Conservation (phyloP, 495 filamentous ascomycete genomes). For the Penicillium verhagenii region DNA sequence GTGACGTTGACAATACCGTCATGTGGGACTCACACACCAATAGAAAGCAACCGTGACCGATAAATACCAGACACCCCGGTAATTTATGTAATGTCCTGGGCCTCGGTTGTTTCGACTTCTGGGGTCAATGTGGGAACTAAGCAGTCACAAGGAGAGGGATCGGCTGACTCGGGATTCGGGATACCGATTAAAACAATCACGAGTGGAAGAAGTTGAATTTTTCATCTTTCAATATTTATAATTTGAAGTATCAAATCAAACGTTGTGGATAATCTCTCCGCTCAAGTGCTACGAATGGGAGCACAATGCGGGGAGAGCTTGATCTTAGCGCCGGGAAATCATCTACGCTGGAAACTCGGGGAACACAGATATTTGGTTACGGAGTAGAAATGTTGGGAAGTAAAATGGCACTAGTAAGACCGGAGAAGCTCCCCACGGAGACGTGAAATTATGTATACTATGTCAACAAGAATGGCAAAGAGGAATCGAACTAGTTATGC, state of each 20-base stretch:
- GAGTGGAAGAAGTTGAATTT: background rate
- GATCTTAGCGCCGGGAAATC: constrained; percentile 1
- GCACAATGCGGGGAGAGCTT: constrained; percentile 26
- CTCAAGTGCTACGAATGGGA: background rate
- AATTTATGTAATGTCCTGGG: constrained; percentile 2
- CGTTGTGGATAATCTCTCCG: background rate
- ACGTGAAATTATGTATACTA: constrained; percentile 11
- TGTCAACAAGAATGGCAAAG: constrained; percentile 10
- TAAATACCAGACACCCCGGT: background rate
- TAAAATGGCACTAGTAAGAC: no score
- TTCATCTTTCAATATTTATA: no score
- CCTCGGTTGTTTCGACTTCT: constrained; percentile 21
- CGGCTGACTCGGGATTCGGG: constrained; percentile 1
- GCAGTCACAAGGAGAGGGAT: constrained; percentile 2
- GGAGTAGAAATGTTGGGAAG: background rate
- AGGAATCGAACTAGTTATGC: background rate
- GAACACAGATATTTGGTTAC: background rate
- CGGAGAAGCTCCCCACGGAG: constrained; percentile 8
- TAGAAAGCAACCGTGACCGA: background rate
- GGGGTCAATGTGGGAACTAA: constrained; percentile 1
- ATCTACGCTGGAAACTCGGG: background rate
- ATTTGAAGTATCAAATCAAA: background rate
- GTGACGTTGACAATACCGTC: background rate
- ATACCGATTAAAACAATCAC: background rate
- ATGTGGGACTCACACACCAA: background rate